Evolutionary conservation across 805 yeast genomes (phyloP).

Genomic region (Spathaspora hagerdaliae): DNA sequence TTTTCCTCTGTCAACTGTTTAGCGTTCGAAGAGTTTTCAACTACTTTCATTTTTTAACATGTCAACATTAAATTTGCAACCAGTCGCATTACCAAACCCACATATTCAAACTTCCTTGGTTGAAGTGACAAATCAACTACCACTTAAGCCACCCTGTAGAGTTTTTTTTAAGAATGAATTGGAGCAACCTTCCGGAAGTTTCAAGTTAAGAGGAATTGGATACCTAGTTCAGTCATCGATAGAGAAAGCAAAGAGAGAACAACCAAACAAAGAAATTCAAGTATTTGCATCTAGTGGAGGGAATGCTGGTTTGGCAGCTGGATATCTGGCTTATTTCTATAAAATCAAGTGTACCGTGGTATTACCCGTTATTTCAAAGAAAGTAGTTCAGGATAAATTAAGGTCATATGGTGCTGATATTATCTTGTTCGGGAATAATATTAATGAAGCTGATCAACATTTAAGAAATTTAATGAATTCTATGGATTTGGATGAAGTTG

Average conservation of each 20-base stretch:
- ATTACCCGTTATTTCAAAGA: slow-evolving; percentile 49
- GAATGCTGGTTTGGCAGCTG: slow-evolving; percentile 54
- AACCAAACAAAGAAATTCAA: slow-evolving; percentile 25
- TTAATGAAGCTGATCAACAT: slow-evolving; percentile 50
- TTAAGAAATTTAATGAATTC: slow-evolving; percentile 24
- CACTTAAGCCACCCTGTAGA: slow-evolving; percentile 34
- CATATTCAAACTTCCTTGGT: slow-evolving; percentile 34
- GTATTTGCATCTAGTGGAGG: slow-evolving; percentile 56
- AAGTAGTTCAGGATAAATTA: slow-evolving; percentile 43
- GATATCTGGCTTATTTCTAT: slow-evolving; percentile 38
- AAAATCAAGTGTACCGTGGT: slow-evolving; percentile 54
- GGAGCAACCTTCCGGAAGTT: slow-evolving; percentile 54
- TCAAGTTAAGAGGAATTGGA: slow-evolving; percentile 54
- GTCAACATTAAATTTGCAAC: slow-evolving; percentile 8
- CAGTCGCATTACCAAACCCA: slow-evolving; percentile 13
- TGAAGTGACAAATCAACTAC: slow-evolving; percentile 32
- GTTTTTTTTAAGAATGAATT: slow-evolving; percentile 47
- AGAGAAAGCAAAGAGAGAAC: slow-evolving; percentile 12
- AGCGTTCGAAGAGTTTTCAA: not conserved
- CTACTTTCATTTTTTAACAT: slow-evolving; percentile 2
- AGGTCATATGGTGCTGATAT: slow-evolving; percentile 48
- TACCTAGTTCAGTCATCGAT: slow-evolving; percentile 36
- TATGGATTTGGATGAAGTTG: slow-evolving; percentile 14
- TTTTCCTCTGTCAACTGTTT: not conserved
- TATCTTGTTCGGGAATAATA: slow-evolving; percentile 40